These are phyloP conservation scores for Musa acuminata DNA, from an alignment of 176 grass and related monocot species.

Conservation along the genomic window DNA sequence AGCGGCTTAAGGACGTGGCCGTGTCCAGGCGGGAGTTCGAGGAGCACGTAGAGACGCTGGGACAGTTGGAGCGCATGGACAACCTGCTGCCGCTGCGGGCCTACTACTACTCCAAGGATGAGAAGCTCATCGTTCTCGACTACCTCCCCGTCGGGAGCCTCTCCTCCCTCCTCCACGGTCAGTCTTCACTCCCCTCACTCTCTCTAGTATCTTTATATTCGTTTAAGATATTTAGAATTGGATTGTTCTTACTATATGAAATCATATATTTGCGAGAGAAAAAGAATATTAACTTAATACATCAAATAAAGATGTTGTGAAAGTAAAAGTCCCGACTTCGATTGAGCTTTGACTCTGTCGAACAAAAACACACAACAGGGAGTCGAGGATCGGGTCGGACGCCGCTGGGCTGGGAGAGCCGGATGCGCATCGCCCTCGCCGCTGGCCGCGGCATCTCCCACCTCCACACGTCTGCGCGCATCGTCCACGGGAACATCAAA, in stretches of 20 bases:
- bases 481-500: slow-evolving; percentile 82
- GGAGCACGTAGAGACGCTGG: slow-evolving; percentile 39
- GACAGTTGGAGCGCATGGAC: slow-evolving; percentile 32
- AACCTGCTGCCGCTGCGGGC: slow-evolving; percentile 51
- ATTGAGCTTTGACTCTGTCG: no score
- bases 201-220: neutral
- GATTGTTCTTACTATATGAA: neutral
- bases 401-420: slow-evolving; percentile 61
- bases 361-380: slow-evolving; percentile 23
- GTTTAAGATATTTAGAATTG: neutral
- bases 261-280: no score
- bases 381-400: slow-evolving; percentile 46
- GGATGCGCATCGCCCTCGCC: slow-evolving; percentile 61
- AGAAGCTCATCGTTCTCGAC: slow-evolving; percentile 79
- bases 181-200: neutral
- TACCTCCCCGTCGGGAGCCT: slow-evolving; percentile 78
- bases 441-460: slow-evolving; percentile 68
- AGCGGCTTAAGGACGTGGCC: slow-evolving; percentile 74
- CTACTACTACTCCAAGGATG: slow-evolving; percentile 86
- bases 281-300: no score
- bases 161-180: slow-evolving; percentile 78
- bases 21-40: slow-evolving; percentile 48
- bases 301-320: no score
- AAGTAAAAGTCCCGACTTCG: no score
- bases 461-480: slow-evolving; percentile 50